Conservation (phyloP, 2,329 filamentous ascomycete genomes). For the Cladosporium halotolerans region DNA sequence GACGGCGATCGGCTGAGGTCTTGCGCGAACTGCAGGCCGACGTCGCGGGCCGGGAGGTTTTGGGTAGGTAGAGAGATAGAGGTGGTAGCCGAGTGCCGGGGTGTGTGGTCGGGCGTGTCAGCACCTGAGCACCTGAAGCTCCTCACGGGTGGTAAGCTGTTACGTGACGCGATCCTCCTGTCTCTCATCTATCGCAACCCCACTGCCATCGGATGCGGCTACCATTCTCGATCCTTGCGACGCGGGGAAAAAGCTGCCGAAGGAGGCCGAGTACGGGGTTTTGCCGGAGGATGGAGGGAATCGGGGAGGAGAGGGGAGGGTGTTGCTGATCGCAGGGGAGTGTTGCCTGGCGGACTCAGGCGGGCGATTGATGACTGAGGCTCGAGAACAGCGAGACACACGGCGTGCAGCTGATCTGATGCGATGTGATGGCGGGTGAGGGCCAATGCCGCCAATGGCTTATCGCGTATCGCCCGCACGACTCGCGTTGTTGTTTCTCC, state of each 20-base stretch:
- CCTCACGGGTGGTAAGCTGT: not conserved
- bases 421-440: no score
- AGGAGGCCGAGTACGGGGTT: not conserved
- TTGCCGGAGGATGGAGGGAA: not conserved
- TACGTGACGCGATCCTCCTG: constrained; percentile 9
- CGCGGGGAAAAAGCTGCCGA: not conserved
- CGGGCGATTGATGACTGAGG: no score
- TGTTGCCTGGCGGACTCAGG: no score
- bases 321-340: no score
- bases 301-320: no score
- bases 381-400: no score
- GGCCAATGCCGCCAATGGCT: not conserved
- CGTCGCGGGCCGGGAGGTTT: constrained; percentile 7
- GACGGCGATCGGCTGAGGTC: no score
- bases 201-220: constrained; percentile 2
- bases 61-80: not conserved
- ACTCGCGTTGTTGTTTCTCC: not conserved
- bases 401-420: no score
- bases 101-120: not conserved
- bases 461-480: not conserved
- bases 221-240: constrained; percentile 3
- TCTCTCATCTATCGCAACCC: constrained; percentile 7
- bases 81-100: constrained; percentile 7
- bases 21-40: not conserved
- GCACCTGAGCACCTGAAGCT: not conserved